Percentiles rank a stretch among this genome's conserved stretches.
Evolutionary conservation across 2,329 filamentous ascomycete genomes (phyloP).

Genomic region (Ophiostoma ips): DNA sequence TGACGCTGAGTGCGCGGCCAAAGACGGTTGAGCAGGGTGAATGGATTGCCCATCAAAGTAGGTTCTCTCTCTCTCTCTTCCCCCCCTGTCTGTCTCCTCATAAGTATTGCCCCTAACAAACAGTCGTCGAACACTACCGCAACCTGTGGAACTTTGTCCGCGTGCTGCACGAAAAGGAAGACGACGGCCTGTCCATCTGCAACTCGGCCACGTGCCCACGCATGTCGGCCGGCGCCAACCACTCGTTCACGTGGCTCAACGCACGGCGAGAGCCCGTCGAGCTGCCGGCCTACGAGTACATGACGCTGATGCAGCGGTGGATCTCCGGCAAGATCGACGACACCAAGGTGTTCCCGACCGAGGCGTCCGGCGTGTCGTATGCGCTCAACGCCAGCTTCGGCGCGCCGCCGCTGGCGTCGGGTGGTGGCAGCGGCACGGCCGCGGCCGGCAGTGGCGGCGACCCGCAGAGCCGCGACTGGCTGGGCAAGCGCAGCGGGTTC

Average conservation of each 20-base stretch:
- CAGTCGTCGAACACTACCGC: slow-evolving; percentile 86
- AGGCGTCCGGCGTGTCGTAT: slow-evolving; percentile 56
- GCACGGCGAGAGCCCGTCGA: slow-evolving; percentile 76
- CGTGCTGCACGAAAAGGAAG: slow-evolving; percentile 75
- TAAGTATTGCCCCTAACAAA: neutral
- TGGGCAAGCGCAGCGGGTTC: slow-evolving; percentile 87
- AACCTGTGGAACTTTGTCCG: slow-evolving; percentile 81
- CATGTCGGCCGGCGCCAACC: slow-evolving; percentile 89
- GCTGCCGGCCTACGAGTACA: slow-evolving; percentile 84
- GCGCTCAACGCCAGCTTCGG: slow-evolving; percentile 38
- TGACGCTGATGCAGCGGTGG: slow-evolving; percentile 93
- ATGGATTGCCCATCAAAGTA: slow-evolving; percentile 93
- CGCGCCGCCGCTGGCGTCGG: neutral
- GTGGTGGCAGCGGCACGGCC: too few species aligned
- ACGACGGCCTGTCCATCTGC: slow-evolving; percentile 65
- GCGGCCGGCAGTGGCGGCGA: neutral
- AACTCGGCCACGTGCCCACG: slow-evolving; percentile 72
- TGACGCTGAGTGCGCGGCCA: slow-evolving; percentile 84
- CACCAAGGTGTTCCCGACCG: slow-evolving; percentile 77
- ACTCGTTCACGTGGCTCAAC: slow-evolving; percentile 95
- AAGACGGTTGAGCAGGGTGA: slow-evolving; percentile 90
- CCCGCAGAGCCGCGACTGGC: slow-evolving; percentile 35
- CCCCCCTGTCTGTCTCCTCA: neutral
- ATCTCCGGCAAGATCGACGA: slow-evolving; percentile 94
- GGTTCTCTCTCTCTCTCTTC: neutral